A percentile compares a stretch with the other conserved stretches of the same genome.
phyloP scores from a whole-genome alignment of 164 flowering plant species.

The Tinospora cordifolia region DNA sequence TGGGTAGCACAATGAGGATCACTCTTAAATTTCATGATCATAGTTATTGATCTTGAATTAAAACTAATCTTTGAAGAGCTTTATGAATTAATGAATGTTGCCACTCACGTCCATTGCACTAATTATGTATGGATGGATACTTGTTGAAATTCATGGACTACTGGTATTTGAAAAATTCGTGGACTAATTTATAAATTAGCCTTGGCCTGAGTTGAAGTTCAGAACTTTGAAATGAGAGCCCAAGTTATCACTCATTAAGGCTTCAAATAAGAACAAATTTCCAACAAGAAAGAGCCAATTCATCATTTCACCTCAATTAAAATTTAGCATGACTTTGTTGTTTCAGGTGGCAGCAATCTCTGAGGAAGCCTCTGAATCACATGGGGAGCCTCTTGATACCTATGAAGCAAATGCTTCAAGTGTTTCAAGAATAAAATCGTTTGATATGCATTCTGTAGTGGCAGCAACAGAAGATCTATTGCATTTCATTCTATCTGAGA shows the following conservation, averaged over 20 bases:
- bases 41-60: no score
- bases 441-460: conserved; percentile 79
- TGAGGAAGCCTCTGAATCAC: conserved; percentile 63
- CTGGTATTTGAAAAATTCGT: not conserved
- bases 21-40: no score
- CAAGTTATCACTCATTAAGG: no score
- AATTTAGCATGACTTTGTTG: conserved; percentile 8
- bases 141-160: no score
- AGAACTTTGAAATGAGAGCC: no score
- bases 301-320: not conserved
- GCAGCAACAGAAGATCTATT: conserved; percentile 89
- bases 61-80: no score
- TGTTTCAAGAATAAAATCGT: conserved; percentile 62
- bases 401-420: conserved; percentile 24
- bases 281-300: not conserved
- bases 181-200: not conserved
- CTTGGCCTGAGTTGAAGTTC: not conserved
- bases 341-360: conserved; percentile 82
- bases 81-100: no score
- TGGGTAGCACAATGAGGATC: no score
- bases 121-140: no score
- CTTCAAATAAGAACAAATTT: no score
- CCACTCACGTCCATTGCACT: no score
- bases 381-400: conserved; percentile 20
- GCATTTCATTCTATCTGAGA: conserved; percentile 63